Conservation (phyloP, 2,329 filamentous ascomycete species). For the Neonectria ditissima region DNA sequence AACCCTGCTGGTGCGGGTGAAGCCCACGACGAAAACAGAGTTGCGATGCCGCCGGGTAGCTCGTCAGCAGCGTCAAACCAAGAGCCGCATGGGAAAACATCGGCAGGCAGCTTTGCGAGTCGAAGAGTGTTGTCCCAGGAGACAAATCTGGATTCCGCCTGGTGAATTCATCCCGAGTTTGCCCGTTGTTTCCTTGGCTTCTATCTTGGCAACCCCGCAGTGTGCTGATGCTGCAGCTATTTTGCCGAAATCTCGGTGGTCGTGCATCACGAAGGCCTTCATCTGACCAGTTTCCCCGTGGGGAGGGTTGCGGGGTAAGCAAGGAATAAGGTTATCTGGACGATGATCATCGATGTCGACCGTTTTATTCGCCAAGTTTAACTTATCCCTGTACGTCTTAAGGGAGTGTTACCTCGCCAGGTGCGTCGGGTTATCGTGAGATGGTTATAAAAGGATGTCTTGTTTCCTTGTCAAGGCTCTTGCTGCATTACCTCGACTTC, state of each 20-base stretch:
- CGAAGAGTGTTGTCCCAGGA: neutral
- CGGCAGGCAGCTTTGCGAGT: neutral
- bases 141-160: conserved; percentile 10
- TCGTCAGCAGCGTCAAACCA: neutral
- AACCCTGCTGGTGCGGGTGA: neutral
- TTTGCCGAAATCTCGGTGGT: conserved; percentile 10
- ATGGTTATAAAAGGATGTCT: conserved; percentile 25
- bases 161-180: neutral
- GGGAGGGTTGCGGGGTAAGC: conserved; percentile 36
- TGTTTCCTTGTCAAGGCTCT: neutral
- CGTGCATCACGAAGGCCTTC: conserved; percentile 3
- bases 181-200: conserved; percentile 7
- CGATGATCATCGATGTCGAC: conserved; percentile 22
- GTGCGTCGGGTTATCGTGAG: neutral
- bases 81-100: too few species aligned
- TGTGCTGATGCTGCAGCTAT: conserved; percentile 8
- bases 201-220: conserved; percentile 19
- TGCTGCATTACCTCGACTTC: neutral
- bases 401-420: neutral
- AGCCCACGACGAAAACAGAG: neutral
- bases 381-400: conserved; percentile 3
- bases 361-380: conserved; percentile 7
- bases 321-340: conserved; percentile 1
- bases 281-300: conserved; percentile 35
- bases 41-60: neutral